Evolutionary conservation across 306 rosid species (phyloP).

Genomic region (Neltuma alba): DNA sequence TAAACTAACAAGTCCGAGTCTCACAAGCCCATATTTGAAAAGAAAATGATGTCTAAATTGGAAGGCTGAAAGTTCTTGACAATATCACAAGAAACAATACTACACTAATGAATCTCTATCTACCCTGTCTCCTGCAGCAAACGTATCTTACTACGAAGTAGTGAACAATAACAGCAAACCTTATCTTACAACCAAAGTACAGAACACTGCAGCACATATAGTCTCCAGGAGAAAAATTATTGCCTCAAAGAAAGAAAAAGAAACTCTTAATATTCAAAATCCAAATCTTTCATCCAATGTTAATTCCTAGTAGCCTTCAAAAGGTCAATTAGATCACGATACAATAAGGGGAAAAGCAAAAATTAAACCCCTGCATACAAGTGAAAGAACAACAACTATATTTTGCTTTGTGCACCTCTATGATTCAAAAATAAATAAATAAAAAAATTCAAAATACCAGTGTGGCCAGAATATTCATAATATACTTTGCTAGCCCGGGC

Average conservation of each 20-base stretch:
- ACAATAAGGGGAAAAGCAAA: not conserved
- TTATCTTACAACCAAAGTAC: not conserved
- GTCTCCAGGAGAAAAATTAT: not conserved
- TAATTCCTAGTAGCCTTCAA: not conserved
- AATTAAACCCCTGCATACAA: not conserved
- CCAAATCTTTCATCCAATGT: not conserved
- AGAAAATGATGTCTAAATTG: not conserved
- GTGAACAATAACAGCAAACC: not conserved
- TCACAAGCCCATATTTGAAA: not conserved
- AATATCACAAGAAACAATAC: not conserved
- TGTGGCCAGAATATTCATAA: not conserved
- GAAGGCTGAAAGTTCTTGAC: not conserved
- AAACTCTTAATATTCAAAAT: not conserved
- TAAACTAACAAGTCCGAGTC: not conserved
- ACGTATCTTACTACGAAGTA: not conserved
- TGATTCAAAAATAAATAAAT: not conserved
- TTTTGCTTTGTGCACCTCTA: not conserved
- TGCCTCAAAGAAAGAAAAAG: not conserved
- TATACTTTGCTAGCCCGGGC: not conserved
- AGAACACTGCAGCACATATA: not conserved
- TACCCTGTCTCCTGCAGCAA: not conserved
- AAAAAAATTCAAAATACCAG: not conserved
- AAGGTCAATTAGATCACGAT: not conserved
- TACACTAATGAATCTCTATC: not conserved
- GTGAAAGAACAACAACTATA: not conserved